Conservation (phyloP, 352 stramenopile species). For the Pythium rishiriense region DNA sequence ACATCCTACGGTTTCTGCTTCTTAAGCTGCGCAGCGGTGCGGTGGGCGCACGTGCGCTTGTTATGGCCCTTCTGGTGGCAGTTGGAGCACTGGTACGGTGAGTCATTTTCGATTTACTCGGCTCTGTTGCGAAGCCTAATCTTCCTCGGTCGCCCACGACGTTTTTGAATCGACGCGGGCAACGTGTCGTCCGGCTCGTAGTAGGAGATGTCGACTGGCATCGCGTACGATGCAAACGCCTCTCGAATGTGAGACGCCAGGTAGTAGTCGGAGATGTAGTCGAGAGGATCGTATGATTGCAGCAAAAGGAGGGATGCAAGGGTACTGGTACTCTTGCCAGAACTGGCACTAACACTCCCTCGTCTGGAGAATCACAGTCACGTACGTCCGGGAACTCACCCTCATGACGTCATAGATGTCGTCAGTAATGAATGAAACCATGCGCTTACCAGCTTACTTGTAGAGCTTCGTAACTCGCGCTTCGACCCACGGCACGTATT, state of each 20-base stretch:
- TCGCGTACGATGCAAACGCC: constrained; percentile 7
- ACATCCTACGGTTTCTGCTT: not conserved
- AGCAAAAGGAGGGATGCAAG: constrained; percentile 22
- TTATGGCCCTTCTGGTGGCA: constrained; percentile 6
- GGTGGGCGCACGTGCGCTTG: not conserved
- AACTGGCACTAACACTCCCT: constrained; percentile 11
- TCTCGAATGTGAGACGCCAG: not conserved
- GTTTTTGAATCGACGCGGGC: constrained; percentile 1
- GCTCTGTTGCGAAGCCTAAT: constrained; percentile 12
- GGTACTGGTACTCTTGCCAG: constrained; percentile 24
- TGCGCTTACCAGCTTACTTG: not conserved
- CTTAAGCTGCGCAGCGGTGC: too few relatives aligned
- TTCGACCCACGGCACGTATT: constrained; percentile 2
- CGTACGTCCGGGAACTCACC: too few relatives aligned
- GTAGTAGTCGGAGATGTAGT: constrained; percentile 22
- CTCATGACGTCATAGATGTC: constrained; percentile 16
- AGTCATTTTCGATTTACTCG: constrained; percentile 18
- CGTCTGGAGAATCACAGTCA: not conserved
- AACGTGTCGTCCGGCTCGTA: constrained; percentile 6
- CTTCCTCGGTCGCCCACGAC: constrained; percentile 1
- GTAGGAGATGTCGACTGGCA: too few relatives aligned
- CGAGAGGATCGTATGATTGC: constrained; percentile 14
- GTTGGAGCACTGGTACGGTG: constrained; percentile 7
- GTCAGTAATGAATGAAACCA: not conserved
- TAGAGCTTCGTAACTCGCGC: not conserved